Evolutionary conservation across 116 monocot species (phyloP).

Genomic region (Posidonia oceanica): DNA sequence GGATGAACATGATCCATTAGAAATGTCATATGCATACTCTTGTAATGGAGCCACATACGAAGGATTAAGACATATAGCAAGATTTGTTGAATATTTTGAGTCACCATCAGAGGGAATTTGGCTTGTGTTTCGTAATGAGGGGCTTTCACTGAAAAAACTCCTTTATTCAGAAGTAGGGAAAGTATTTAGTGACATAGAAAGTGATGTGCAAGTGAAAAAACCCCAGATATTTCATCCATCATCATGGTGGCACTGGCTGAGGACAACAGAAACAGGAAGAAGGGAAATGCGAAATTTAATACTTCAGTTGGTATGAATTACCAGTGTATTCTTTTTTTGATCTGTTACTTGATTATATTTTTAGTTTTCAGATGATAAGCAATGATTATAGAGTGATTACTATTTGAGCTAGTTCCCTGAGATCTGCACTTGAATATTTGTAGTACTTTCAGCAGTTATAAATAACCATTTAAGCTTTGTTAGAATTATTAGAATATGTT

Average conservation of each 20-base stretch:
- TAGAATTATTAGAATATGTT: no score
- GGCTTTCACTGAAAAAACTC: constrained; percentile 62
- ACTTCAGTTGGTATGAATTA: constrained; percentile 56
- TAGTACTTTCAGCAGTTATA: no score
- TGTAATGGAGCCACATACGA: constrained; percentile 19
- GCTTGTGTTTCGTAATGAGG: constrained; percentile 87
- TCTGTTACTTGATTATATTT: not conserved
- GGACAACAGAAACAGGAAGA: constrained; percentile 59
- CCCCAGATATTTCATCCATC: constrained; percentile 62
- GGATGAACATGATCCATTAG: not conserved
- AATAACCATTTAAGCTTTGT: no score
- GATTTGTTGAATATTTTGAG: constrained; percentile 88
- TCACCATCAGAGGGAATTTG: constrained; percentile 73
- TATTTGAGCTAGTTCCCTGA: no score
- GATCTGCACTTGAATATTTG: no score
- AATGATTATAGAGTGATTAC: no score
- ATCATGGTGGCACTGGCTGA: constrained; percentile 87
- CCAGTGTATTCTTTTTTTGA: not conserved
- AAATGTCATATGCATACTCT: constrained; percentile 6
- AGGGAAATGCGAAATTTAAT: constrained; percentile 63
- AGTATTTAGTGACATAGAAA: constrained; percentile 25
- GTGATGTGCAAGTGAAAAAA: constrained; percentile 19
- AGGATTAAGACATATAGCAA: constrained; percentile 75
- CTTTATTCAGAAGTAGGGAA: constrained; percentile 60
- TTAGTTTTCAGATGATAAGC: no score